Percentiles rank a stretch among this genome's conserved stretches.
Evolutionary conservation across 2,329 filamentous ascomycete species (phyloP).

Genomic region (Cladosporium velox): DNA sequence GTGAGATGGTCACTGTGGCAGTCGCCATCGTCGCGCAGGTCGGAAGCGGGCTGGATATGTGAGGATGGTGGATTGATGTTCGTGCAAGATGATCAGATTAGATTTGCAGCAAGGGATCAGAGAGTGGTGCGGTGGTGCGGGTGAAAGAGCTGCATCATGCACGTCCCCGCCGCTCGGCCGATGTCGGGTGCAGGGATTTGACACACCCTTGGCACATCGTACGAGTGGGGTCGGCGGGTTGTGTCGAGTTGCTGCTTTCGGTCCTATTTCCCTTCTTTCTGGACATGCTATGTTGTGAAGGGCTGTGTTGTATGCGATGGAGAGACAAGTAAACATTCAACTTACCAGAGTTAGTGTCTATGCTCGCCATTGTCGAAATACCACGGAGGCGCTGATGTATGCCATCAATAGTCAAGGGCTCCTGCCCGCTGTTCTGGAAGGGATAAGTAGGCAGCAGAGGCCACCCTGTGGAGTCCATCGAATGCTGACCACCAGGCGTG

Average conservation of each 20-base stretch:
- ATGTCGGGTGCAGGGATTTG: slow-evolving; percentile 18
- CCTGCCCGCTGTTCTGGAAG: not conserved
- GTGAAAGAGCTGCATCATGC: not conserved
- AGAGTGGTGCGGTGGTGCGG: not conserved
- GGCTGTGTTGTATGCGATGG: not conserved
- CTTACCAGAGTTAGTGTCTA: not conserved
- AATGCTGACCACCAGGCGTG: not conserved
- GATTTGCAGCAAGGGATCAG: slow-evolving; percentile 25
- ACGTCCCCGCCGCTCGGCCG: slow-evolving; percentile 17
- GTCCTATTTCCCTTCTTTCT: not conserved
- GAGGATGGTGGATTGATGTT: slow-evolving; percentile 17
- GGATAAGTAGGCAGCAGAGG: not conserved
- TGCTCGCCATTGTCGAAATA: not conserved
- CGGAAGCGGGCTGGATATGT: slow-evolving; percentile 19
- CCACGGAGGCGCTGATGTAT: not conserved
- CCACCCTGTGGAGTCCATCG: not conserved
- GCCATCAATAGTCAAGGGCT: not conserved
- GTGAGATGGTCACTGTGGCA: slow-evolving; percentile 18
- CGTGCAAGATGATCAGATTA: slow-evolving; percentile 33
- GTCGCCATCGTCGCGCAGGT: slow-evolving; percentile 25
- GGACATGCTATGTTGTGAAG: not conserved
- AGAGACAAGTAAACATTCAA: not conserved
- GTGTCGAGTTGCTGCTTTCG: not conserved
- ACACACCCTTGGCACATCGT: slow-evolving; percentile 8
- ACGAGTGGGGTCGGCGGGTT: slow-evolving; percentile 15